A percentile compares a stretch with the other conserved stretches of the same genome.
phyloP scores from a whole-genome alignment of 2,329 filamentous ascomycete genomes.

The Didymella pomorum region DNA sequence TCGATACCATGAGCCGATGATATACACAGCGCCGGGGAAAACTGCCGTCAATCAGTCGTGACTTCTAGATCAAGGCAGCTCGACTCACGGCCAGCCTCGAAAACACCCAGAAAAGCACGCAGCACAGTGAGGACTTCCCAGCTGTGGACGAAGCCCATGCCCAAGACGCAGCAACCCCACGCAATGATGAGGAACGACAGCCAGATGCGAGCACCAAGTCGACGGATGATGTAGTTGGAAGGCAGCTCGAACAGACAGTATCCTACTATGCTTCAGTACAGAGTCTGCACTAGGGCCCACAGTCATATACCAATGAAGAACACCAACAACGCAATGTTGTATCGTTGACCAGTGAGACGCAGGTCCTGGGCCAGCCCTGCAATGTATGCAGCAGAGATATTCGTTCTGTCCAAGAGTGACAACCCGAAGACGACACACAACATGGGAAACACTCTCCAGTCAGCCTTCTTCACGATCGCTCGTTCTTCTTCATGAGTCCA shows the following conservation, averaged over 20 bases:
- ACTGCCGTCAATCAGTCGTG: conserved; percentile 20
- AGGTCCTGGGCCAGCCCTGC: conserved; percentile 30
- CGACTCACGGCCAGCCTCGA: conserved; percentile 36
- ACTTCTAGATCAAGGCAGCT: too few relatives aligned
- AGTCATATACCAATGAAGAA: conserved; percentile 37
- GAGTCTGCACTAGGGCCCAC: too few relatives aligned
- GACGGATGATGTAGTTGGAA: conserved; percentile 42
- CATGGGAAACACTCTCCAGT: conserved; percentile 45
- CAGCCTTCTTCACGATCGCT: conserved; percentile 41
- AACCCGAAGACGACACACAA: conserved; percentile 44
- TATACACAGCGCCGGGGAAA: conserved; percentile 36
- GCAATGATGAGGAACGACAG: conserved; percentile 39
- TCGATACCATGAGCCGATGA: conserved; percentile 39
- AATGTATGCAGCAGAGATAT: conserved; percentile 36
- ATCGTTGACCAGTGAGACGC: conserved; percentile 29
- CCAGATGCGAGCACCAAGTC: conserved; percentile 44
- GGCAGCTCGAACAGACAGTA: conserved; percentile 46
- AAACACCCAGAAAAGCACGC: conserved; percentile 32
- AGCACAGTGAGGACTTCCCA: conserved; percentile 34
- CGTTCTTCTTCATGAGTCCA: conserved; percentile 45
- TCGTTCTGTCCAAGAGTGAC: conserved; percentile 35
- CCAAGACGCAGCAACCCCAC: conserved; percentile 37
- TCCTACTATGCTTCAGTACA: conserved; percentile 11
- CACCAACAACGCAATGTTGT: conserved; percentile 43
- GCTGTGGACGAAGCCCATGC: conserved; percentile 36